These are phyloP conservation scores for Trichoderma afroharzianum DNA, from an alignment of 2,329 filamentous ascomycete species.

Conservation along the genomic window DNA sequence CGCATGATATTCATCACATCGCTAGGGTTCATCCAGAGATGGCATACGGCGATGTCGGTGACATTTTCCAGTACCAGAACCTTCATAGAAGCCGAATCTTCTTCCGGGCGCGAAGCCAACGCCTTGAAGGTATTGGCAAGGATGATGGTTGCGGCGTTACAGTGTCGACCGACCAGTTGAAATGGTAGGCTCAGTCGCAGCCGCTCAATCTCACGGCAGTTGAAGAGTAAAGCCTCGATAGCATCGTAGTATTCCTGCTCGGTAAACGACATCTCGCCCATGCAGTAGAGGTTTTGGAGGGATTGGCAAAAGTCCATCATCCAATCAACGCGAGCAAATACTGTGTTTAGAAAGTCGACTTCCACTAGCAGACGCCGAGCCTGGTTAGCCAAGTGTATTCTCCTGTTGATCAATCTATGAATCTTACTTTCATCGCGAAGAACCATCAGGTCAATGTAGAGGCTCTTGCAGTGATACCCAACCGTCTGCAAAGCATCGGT, in stretches of 20 bases:
- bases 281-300: conserved; percentile 45
- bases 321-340: conserved; percentile 44
- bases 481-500: conserved; percentile 43
- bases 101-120: conserved; percentile 43
- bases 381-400: conserved; percentile 12
- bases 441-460: conserved; percentile 52
- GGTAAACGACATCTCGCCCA: conserved; percentile 47
- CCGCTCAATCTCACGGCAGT: conserved; percentile 42
- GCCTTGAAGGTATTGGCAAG: conserved; percentile 50
- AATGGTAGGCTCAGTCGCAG: conserved; percentile 51
- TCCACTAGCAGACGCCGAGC: conserved; percentile 40
- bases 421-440: conserved; percentile 48
- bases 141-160: conserved; percentile 47
- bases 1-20: conserved; percentile 48
- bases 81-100: conserved; percentile 40
- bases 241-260: conserved; percentile 44
- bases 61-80: conserved; percentile 50
- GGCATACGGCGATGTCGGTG: conserved; percentile 45
- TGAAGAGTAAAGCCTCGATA: conserved; percentile 41
- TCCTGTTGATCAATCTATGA: not conserved
- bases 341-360: conserved; percentile 43
- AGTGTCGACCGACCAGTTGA: conserved; percentile 45
- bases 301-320: conserved; percentile 44
- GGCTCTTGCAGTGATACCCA: conserved; percentile 45
- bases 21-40: conserved; percentile 49